These are phyloP conservation scores for Rehmannia glutinosa DNA, from an alignment of 257 asterid species.

Conservation along the genomic window DNA sequence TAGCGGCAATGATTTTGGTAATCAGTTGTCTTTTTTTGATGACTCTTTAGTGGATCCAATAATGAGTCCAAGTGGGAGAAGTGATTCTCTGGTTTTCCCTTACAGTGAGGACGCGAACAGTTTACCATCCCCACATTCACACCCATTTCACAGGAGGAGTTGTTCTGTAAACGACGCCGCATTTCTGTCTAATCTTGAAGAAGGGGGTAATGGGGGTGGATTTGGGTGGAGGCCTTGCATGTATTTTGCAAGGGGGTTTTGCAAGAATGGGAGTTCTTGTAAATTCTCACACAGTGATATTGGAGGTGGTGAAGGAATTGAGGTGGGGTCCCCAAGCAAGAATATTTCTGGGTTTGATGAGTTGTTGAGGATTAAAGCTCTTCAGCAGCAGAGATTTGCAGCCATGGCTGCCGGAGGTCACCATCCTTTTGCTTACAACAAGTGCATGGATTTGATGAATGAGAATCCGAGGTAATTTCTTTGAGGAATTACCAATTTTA, in stretches of 20 bases:
- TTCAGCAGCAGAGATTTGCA: slow-evolving; percentile 79
- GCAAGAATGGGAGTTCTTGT: slow-evolving; percentile 76
- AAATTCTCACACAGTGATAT: slow-evolving; percentile 60
- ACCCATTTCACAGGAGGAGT: slow-evolving; percentile 72
- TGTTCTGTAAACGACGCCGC: slow-evolving; percentile 83
- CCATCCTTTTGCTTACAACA: slow-evolving; percentile 49
- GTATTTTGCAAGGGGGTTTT: slow-evolving; percentile 81
- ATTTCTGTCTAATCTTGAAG: slow-evolving; percentile 47
- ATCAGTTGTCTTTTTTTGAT: slow-evolving; percentile 55
- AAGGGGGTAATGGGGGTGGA: slow-evolving; percentile 39
- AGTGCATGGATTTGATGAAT: slow-evolving; percentile 52
- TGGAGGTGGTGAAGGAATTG: slow-evolving; percentile 27
- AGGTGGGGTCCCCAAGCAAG: slow-evolving; percentile 55
- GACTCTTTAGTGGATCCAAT: slow-evolving; percentile 62
- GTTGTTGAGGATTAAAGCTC: slow-evolving; percentile 65
- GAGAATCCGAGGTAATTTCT: slow-evolving; percentile 60
- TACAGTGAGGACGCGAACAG: slow-evolving; percentile 45
- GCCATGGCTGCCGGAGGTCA: slow-evolving; percentile 62
- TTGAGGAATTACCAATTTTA: not conserved
- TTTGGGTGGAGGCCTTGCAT: slow-evolving; percentile 85
- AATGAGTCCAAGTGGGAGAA: slow-evolving; percentile 83
- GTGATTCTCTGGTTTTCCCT: slow-evolving; percentile 69
- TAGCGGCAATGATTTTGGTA: slow-evolving; percentile 19
- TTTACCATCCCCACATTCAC: slow-evolving; percentile 25
- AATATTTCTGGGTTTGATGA: slow-evolving; percentile 59